A percentile compares a stretch with the other conserved stretches of the same genome.
Conservation (phyloP, 192 early-diverging fungal species). For the Podila epicladia region DNA sequence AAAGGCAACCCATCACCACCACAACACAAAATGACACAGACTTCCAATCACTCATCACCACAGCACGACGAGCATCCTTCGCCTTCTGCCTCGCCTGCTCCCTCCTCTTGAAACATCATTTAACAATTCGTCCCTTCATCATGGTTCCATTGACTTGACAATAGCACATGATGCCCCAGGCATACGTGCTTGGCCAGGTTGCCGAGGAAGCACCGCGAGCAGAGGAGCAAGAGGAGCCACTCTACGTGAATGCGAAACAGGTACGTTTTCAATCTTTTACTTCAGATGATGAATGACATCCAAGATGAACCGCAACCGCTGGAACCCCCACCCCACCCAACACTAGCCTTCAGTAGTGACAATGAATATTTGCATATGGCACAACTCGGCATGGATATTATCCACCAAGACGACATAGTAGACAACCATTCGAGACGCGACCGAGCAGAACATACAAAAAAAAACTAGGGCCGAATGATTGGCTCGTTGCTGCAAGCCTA, state of each 20-base stretch:
- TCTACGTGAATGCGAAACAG: conserved; percentile 96
- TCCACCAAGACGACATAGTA: too few species aligned
- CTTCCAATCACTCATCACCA: not conserved
- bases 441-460: conserved; percentile 7
- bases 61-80: not conserved
- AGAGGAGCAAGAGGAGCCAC: conserved; percentile 72
- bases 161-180: conserved; percentile 42
- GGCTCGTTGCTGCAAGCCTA: conserved; percentile 44
- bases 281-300: not conserved
- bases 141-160: not conserved
- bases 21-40: not conserved
- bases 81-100: not conserved
- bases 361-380: too few species aligned
- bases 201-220: conserved; percentile 3
- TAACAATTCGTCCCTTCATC: not conserved
- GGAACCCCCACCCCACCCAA: not conserved
- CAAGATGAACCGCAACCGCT: not conserved
- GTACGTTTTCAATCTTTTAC: not conserved
- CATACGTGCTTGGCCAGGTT: conserved; percentile 40
- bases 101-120: not conserved
- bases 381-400: too few species aligned
- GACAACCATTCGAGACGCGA: conserved; percentile 27
- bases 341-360: too few species aligned
- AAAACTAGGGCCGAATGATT: conserved; percentile 51
- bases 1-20: not conserved